Conservation (phyloP, 306 rosid genomes). For the Quercus agrifolia region DNA sequence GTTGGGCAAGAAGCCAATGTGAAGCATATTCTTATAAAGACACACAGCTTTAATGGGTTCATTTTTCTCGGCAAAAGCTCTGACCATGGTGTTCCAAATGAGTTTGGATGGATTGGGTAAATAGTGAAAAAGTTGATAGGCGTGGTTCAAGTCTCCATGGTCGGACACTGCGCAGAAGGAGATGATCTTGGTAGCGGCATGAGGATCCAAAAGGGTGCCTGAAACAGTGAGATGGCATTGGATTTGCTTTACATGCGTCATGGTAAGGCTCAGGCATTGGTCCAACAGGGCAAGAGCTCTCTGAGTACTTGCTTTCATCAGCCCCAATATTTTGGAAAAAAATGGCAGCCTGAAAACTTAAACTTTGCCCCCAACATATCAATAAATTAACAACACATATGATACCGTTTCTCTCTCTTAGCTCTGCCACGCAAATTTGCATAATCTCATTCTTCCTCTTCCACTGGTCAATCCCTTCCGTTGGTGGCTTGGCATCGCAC, state of each 20-base stretch:
- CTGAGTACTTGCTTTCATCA: conserved; percentile 20
- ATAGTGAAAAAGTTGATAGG: conserved; percentile 26
- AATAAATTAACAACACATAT: too few species aligned
- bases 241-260: conserved; percentile 33
- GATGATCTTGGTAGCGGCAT: conserved; percentile 37
- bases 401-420: too few species aligned
- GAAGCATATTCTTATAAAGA: conserved; percentile 28
- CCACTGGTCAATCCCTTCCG: too few species aligned
- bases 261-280: conserved; percentile 17
- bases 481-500: too few species aligned
- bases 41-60: conserved; percentile 28
- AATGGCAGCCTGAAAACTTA: too few species aligned
- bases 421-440: too few species aligned
- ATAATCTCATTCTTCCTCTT: too few species aligned
- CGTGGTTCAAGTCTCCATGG: conserved; percentile 22
- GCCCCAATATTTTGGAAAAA: too few species aligned
- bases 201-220: conserved; percentile 33
- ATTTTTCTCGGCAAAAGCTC: conserved; percentile 31
- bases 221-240: conserved; percentile 40
- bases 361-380: too few species aligned
- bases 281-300: conserved; percentile 32
- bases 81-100: conserved; percentile 49
- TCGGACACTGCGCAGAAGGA: conserved; percentile 24
- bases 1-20: conserved; percentile 29
- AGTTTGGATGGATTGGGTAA: conserved; percentile 30